Conservation (phyloP, 192 early-diverging fungal species). For the Ambispora gerdemannii region DNA sequence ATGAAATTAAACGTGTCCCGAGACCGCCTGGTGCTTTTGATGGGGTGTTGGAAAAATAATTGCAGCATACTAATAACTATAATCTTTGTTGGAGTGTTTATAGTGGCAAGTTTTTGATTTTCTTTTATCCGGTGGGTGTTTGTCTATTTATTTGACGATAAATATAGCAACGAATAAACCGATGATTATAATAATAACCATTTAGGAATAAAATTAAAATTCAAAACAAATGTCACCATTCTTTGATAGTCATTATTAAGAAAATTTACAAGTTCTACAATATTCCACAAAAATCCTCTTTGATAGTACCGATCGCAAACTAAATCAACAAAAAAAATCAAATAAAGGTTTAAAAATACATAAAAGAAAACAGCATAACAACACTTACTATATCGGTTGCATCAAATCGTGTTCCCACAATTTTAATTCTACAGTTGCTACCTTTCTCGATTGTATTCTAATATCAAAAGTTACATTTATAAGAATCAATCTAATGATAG, state of each 20-base stretch:
- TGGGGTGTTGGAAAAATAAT: slow-evolving; percentile 10
- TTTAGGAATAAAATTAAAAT: no score
- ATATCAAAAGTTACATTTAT: slow-evolving; percentile 18
- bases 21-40: slow-evolving; percentile 8
- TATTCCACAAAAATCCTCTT: slow-evolving; percentile 74
- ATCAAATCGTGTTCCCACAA: slow-evolving; percentile 86
- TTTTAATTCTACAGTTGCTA: slow-evolving; percentile 78
- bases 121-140: no score
- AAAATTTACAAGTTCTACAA: no score
- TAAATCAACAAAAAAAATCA: slow-evolving; percentile 30
- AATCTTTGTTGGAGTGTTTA: no score
- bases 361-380: neutral
- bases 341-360: slow-evolving; percentile 1
- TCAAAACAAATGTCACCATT: no score
- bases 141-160: no score
- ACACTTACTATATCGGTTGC: slow-evolving; percentile 87
- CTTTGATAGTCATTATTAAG: no score
- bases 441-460: slow-evolving; percentile 79
- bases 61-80: no score
- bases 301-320: slow-evolving; percentile 95
- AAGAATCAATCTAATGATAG: slow-evolving; percentile 18
- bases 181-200: no score
- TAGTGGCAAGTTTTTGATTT: no score
- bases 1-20: slow-evolving; percentile 41
- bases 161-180: no score